Evolutionary conservation across 176 grass and related monocot genomes (phyloP).

Genomic region (Aechmea fasciata): DNA sequence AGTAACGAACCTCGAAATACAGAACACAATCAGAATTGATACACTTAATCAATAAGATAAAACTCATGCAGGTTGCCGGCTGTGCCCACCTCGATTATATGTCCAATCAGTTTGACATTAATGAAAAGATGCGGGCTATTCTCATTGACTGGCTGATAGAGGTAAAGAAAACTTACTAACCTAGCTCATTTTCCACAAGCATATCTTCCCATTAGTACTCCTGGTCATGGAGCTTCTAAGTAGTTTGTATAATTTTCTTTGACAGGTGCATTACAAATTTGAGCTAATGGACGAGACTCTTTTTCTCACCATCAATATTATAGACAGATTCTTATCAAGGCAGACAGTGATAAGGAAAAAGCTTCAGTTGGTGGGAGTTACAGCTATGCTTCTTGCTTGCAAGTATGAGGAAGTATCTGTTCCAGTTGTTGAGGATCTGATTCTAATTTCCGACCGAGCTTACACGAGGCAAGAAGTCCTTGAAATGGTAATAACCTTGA

Average conservation of each 20-base stretch:
- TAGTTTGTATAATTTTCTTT: conserved; percentile 11
- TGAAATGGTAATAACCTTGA: conserved; percentile 57
- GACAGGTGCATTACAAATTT: conserved; percentile 89
- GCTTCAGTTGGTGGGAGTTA: conserved; percentile 79
- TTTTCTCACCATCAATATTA: conserved; percentile 84
- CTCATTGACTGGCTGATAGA: conserved; percentile 83
- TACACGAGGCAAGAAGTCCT: conserved; percentile 67
- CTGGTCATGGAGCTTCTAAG: not conserved
- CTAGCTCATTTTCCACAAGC: not conserved
- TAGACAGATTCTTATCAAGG: conserved; percentile 82
- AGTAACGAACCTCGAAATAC: too few relatives aligned
- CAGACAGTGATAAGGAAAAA: conserved; percentile 67
- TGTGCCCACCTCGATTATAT: conserved; percentile 69
- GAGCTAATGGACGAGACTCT: conserved; percentile 88
- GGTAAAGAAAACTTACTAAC: conserved; percentile 32
- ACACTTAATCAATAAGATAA: not conserved
- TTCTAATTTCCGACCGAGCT: conserved; percentile 60
- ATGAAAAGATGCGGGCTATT: conserved; percentile 88
- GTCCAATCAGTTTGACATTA: conserved; percentile 71
- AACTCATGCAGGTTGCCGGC: conserved; percentile 34
- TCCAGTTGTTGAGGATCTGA: conserved; percentile 74
- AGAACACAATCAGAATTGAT: not conserved
- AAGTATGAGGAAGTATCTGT: conserved; percentile 95
- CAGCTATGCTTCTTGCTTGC: conserved; percentile 86
- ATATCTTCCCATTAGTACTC: not conserved